Evolutionary conservation across 495 filamentous ascomycete genomes (phyloP).

Genomic region (Daldinia concentrica): DNA sequence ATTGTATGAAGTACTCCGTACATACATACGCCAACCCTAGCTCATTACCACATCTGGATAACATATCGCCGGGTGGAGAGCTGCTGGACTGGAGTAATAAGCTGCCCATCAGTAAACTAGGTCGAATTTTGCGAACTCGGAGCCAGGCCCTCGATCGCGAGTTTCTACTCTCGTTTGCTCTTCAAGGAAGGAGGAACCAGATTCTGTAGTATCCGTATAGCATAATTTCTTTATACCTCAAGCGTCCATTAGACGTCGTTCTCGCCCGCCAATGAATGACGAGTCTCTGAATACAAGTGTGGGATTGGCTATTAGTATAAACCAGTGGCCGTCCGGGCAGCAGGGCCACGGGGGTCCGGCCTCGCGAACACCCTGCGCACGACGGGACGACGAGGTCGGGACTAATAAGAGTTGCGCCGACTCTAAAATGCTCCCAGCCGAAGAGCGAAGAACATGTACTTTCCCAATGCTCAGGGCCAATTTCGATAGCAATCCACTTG

Average conservation of each 20-base stretch:
- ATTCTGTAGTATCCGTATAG: slow-evolving; percentile 24
- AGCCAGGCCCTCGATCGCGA: slow-evolving; percentile 22
- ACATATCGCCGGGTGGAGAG: slow-evolving; percentile 36
- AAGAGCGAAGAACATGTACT: slow-evolving; percentile 4
- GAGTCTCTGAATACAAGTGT: slow-evolving; percentile 10
- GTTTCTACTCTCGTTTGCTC: slow-evolving; percentile 23
- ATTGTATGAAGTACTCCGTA: slow-evolving; percentile 14
- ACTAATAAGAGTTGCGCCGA: slow-evolving; percentile 27
- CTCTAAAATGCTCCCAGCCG: slow-evolving; percentile 25
- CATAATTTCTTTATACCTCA: slow-evolving; percentile 30
- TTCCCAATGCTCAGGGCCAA: slow-evolving; percentile 4
- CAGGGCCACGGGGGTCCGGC: slow-evolving; percentile 21
- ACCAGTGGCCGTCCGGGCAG: slow-evolving; percentile 28
- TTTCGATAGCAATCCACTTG: slow-evolving; percentile 10
- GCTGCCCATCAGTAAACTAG: slow-evolving; percentile 26
- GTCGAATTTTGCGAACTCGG: slow-evolving; percentile 30
- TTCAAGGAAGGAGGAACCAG: slow-evolving; percentile 21
- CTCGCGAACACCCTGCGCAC: slow-evolving; percentile 15
- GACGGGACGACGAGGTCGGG: slow-evolving; percentile 23
- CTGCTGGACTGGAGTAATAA: slow-evolving; percentile 14
- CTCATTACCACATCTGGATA: slow-evolving; percentile 39
- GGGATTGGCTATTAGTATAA: slow-evolving; percentile 36
- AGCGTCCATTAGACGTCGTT: slow-evolving; percentile 28
- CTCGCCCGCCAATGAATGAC: slow-evolving; percentile 21
- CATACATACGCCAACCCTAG: slow-evolving; percentile 16